Conservation (phyloP, 2,329 filamentous ascomycete genomes). For the Blastomyces gilchristii region DNA sequence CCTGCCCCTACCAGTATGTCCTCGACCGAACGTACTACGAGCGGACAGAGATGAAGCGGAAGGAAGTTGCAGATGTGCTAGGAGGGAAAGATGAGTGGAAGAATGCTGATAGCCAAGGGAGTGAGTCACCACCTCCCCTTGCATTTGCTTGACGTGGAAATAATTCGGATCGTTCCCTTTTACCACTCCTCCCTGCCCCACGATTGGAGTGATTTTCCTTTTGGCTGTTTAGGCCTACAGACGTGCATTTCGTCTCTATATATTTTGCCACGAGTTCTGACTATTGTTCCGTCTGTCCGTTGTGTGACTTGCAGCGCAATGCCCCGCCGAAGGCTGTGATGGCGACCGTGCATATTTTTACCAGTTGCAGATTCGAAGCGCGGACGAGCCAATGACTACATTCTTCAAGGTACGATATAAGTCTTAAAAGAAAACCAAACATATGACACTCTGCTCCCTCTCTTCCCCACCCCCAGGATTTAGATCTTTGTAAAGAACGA, state of each 20-base stretch:
- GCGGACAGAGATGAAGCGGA: slow-evolving; percentile 66
- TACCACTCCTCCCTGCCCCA: background rate
- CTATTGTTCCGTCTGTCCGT: background rate
- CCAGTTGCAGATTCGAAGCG: slow-evolving; percentile 94
- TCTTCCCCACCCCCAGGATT: background rate
- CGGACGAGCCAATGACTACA: slow-evolving; percentile 96
- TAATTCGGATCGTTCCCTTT: background rate
- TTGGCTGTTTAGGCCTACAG: background rate
- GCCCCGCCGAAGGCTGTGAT: slow-evolving; percentile 67
- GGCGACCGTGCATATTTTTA: slow-evolving; percentile 84
- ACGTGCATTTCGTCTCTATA: background rate
- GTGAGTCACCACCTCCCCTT: slow-evolving; percentile 30
- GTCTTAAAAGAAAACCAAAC: background rate
- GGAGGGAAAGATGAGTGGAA: slow-evolving; percentile 83
- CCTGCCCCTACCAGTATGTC: slow-evolving; percentile 83
- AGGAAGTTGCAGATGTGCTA: slow-evolving; percentile 82
- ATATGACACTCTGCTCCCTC: background rate
- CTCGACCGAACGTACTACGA: slow-evolving; percentile 74
- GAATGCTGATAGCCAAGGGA: slow-evolving; percentile 72
- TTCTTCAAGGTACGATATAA: slow-evolving; percentile 65
- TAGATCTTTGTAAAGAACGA: background rate
- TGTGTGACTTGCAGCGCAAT: slow-evolving; percentile 51
- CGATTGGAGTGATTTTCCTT: background rate
- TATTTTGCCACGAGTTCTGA: background rate
- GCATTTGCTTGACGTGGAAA: background rate